Conservation (phyloP, 2,329 filamentous ascomycete genomes). For the Penicillium brevicompactum region DNA sequence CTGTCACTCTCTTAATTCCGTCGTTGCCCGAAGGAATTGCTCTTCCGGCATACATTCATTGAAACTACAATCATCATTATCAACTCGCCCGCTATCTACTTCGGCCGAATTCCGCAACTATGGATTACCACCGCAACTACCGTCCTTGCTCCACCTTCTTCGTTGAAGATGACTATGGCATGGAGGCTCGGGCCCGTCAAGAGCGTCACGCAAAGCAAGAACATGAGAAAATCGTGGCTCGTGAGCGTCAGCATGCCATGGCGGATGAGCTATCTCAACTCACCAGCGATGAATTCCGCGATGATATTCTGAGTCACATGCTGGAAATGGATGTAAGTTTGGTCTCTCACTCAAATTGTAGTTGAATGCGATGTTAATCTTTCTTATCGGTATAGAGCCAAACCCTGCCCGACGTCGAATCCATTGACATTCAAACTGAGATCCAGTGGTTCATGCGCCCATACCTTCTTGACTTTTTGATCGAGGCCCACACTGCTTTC, state of each 20-base stretch:
- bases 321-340: conserved; percentile 78
- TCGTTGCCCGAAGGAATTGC: conserved; percentile 41
- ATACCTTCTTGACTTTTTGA: conserved; percentile 95
- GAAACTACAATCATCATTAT: conserved; percentile 28
- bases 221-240: conserved; percentile 74
- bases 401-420: conserved; percentile 92
- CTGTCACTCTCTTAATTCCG: conserved; percentile 54
- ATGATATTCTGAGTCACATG: conserved; percentile 94
- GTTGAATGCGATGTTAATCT: not conserved
- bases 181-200: conserved; percentile 51
- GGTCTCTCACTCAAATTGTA: not conserved
- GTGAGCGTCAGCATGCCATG: conserved; percentile 83
- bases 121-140: conserved; percentile 60
- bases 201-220: conserved; percentile 63
- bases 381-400: conserved; percentile 60
- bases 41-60: conserved; percentile 48
- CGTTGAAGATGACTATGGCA: conserved; percentile 62
- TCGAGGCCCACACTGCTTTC: conserved; percentile 95
- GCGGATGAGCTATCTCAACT: conserved; percentile 84
- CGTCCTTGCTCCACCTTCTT: conserved; percentile 71
- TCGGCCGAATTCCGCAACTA: conserved; percentile 39
- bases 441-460: conserved; percentile 99
- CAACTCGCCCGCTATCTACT: conserved; percentile 1
- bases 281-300: conserved; percentile 86
- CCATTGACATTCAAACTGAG: conserved; percentile 98